Conservation (phyloP, 805 yeast species). For the Candida succiphila region DNA sequence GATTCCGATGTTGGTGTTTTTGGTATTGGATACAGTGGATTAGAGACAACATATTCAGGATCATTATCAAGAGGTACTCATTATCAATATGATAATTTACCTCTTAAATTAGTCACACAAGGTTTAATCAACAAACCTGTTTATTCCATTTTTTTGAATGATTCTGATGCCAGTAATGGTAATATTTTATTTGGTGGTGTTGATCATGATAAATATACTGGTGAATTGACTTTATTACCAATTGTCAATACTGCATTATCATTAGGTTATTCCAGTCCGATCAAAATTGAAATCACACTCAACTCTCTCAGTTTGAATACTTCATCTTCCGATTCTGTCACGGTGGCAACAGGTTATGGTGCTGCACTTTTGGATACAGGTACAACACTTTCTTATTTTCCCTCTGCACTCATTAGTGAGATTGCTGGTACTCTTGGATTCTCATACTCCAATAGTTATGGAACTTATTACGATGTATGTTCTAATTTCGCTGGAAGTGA, state of each 20-base stretch:
- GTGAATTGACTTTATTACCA: conserved; percentile 39
- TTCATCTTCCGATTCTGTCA: conserved; percentile 7
- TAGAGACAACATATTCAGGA: conserved; percentile 50
- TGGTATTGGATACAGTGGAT: conserved; percentile 61
- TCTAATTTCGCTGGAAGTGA: conserved; percentile 11
- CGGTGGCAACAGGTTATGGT: conserved; percentile 17
- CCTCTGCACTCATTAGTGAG: conserved; percentile 19
- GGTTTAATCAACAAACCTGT: conserved; percentile 47
- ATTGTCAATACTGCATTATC: conserved; percentile 31
- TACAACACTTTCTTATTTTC: conserved; percentile 40
- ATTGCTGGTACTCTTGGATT: conserved; percentile 28
- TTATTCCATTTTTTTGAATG: conserved; percentile 55
- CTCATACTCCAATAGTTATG: conserved; percentile 26
- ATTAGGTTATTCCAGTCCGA: conserved; percentile 26
- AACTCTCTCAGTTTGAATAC: conserved; percentile 25
- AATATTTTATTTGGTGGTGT: conserved; percentile 65
- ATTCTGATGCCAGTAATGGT: conserved; percentile 31
- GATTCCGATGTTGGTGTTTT: conserved; percentile 62
- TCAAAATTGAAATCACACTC: conserved; percentile 40
- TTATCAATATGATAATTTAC: conserved; percentile 56
- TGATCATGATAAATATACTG: conserved; percentile 53
- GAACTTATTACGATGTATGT: conserved; percentile 41
- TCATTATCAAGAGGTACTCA: conserved; percentile 4
- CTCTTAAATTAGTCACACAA: conserved; percentile 43
- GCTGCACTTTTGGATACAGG: conserved; percentile 50